phyloP scores from a whole-genome alignment of 345 rosid species.

The Salix koriyanagi region DNA sequence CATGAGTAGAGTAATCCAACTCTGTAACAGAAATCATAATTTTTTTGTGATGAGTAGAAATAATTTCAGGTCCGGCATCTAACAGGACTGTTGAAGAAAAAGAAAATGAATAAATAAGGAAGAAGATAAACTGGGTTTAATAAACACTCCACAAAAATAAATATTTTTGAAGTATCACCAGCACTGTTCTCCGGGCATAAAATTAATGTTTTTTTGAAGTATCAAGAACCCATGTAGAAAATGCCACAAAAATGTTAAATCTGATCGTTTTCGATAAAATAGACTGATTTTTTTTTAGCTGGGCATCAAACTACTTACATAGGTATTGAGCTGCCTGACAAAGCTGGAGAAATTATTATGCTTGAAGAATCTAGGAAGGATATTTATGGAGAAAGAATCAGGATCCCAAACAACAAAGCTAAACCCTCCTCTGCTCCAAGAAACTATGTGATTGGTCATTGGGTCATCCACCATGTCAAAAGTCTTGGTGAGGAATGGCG shows the following conservation, averaged over 20 bases:
- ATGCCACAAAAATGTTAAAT: not conserved
- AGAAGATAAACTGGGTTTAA: not conserved
- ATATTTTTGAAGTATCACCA: not conserved
- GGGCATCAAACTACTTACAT: constrained; percentile 14
- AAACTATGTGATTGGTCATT: constrained; percentile 17
- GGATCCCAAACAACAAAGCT: constrained; percentile 35
- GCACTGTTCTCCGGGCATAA: not conserved
- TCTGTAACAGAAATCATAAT: not conserved
- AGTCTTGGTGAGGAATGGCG: constrained; percentile 32
- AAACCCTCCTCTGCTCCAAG: constrained; percentile 24
- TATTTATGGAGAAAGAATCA: constrained; percentile 17
- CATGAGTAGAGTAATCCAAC: not conserved
- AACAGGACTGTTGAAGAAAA: constrained; percentile 3
- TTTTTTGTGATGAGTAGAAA: not conserved
- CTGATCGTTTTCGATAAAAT: not conserved
- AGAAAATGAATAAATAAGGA: not conserved
- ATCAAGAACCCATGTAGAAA: not conserved
- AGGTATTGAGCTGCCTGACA: constrained; percentile 36
- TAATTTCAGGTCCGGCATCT: constrained; percentile 15
- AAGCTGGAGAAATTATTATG: constrained; percentile 35
- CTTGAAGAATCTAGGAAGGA: constrained; percentile 29
- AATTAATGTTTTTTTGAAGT: not conserved
- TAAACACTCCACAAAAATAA: not conserved
- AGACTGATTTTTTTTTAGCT: not conserved
- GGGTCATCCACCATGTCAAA: constrained; percentile 32